These are phyloP conservation scores for Prototheca cutis DNA, from an alignment of 163 green algal genomes.

Conservation along the genomic window DNA sequence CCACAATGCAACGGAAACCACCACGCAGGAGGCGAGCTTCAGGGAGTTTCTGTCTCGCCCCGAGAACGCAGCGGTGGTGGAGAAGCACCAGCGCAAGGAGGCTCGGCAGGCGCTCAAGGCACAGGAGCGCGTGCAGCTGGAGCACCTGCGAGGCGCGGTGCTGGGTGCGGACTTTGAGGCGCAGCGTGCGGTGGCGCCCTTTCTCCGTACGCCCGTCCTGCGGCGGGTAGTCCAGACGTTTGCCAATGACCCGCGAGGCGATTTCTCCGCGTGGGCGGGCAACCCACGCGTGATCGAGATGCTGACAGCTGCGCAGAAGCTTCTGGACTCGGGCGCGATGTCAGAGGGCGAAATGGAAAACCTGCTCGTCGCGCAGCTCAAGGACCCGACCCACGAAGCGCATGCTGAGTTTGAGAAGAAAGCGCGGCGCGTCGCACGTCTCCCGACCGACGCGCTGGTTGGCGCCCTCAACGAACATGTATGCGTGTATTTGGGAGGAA, in stretches of 20 bases:
- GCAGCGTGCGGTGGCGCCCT: constrained; percentile 45
- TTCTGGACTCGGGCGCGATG: constrained; percentile 42
- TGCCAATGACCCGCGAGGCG: constrained; percentile 41
- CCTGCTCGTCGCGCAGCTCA: constrained; percentile 26
- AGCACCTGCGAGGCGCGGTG: constrained; percentile 44
- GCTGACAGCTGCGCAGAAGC: constrained; percentile 40
- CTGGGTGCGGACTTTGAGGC: constrained; percentile 39
- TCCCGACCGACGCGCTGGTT: constrained; percentile 57
- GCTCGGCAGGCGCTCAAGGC: constrained; percentile 27
- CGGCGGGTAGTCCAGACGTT: constrained; percentile 51
- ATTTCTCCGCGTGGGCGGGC: constrained; percentile 54
- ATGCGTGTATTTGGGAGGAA: too few relatives aligned
- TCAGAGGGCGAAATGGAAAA: constrained; percentile 35
- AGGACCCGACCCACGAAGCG: constrained; percentile 19
- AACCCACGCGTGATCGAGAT: constrained; percentile 62
- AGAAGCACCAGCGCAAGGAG: constrained; percentile 55
- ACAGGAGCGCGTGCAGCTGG: constrained; percentile 28
- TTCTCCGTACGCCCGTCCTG: constrained; percentile 43
- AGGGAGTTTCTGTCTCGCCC: constrained; percentile 52
- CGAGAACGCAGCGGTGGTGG: constrained; percentile 49
- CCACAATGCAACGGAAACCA: background rate
- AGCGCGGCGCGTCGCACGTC: constrained; percentile 21
- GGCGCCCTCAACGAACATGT: constrained; percentile 70
- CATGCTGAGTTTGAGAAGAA: constrained; percentile 18
- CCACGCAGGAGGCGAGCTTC: constrained; percentile 44